Evolutionary conservation across 225 moss, liverwort and hornwort genomes (phyloP).

Genomic region (Asterella californica): DNA sequence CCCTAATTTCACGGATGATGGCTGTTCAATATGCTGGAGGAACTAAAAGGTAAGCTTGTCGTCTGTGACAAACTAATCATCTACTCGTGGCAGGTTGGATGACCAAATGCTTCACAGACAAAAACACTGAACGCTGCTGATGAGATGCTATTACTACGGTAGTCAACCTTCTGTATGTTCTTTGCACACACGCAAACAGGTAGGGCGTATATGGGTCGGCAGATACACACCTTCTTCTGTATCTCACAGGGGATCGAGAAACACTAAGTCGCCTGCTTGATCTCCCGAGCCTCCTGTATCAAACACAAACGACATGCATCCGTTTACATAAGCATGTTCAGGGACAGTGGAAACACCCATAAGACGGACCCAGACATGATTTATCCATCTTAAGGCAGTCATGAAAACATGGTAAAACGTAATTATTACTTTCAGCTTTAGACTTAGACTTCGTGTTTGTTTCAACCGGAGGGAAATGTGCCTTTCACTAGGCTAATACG

Average conservation of each 20-base stretch:
- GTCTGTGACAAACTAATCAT: not conserved
- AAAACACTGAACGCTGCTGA: not conserved
- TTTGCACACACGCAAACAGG: not conserved
- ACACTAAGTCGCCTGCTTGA: conserved; percentile 58
- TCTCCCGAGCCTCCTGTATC: conserved; percentile 41
- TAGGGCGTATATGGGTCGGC: not conserved
- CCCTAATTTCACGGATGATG: not conserved
- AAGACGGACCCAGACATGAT: no score
- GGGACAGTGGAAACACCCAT: no score
- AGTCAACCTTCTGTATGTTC: not conserved
- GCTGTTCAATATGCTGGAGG: not conserved
- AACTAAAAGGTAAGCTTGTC: not conserved
- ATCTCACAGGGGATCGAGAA: conserved; percentile 67
- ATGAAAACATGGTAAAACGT: no score
- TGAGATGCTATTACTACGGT: not conserved
- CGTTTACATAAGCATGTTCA: not conserved
- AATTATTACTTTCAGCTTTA: no score
- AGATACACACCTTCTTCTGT: conserved; percentile 71
- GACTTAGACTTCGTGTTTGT: no score
- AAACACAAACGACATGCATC: not conserved
- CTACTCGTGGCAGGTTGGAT: not conserved
- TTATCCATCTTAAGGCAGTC: no score
- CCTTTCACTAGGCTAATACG: not conserved
- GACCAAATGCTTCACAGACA: not conserved
- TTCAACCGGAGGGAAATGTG: not conserved